phyloP scores from a whole-genome alignment of 495 filamentous ascomycete genomes.

The Cudoniella acicularis region DNA sequence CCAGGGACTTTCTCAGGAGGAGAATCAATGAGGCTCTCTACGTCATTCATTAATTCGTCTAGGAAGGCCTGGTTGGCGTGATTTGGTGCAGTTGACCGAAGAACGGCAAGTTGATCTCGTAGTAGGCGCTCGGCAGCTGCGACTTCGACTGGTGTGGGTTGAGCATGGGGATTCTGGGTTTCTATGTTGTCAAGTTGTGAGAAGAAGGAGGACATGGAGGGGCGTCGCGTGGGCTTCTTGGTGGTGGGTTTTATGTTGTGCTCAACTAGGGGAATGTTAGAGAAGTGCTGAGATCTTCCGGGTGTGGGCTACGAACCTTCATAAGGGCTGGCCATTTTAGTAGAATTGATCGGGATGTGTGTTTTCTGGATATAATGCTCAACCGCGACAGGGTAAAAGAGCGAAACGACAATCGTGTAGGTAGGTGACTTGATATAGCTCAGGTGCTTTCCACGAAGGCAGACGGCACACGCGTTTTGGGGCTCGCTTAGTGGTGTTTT shows the following conservation, averaged over 20 bases:
- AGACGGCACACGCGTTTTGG: not conserved
- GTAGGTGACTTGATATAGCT: too few relatives aligned
- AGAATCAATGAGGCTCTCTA: slow-evolving; percentile 60
- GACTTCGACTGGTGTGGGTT: slow-evolving; percentile 69
- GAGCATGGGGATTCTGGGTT: slow-evolving; percentile 57
- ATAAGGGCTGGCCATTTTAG: slow-evolving; percentile 43
- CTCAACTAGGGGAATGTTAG: slow-evolving; percentile 57
- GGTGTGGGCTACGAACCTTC: slow-evolving; percentile 35
- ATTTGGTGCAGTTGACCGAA: slow-evolving; percentile 11
- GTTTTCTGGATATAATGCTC: too few relatives aligned
- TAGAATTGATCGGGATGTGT: too few relatives aligned
- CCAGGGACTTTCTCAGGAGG: slow-evolving; percentile 69
- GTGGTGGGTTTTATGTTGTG: slow-evolving; percentile 61
- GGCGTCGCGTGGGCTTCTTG: slow-evolving; percentile 51
- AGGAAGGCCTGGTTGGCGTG: slow-evolving; percentile 42
- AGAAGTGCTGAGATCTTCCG: too few relatives aligned
- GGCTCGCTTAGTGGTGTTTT: not conserved
- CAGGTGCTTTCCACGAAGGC: too few relatives aligned
- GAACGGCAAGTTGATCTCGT: slow-evolving; percentile 40
- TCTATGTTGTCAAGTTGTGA: slow-evolving; percentile 64
- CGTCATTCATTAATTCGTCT: slow-evolving; percentile 53
- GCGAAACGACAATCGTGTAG: too few relatives aligned
- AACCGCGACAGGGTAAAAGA: too few relatives aligned
- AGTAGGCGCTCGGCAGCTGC: slow-evolving; percentile 55
- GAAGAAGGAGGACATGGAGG: slow-evolving; percentile 88